Base-by-base conservation (phyloP, 225 moss, liverwort and hornwort species). In the Straminergon stramineum region DNA sequence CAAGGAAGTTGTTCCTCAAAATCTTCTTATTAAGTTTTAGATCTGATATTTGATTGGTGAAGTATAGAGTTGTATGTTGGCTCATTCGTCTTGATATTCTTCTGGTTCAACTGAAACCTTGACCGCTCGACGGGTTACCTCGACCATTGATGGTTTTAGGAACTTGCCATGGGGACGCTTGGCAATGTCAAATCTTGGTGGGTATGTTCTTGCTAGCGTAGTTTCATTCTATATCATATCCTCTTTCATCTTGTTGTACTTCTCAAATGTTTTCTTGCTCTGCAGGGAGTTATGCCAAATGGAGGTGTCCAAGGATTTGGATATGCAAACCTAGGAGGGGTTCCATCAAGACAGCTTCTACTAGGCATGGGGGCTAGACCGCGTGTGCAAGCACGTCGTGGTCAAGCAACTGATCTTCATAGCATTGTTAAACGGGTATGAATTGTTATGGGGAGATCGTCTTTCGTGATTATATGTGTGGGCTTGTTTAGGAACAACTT, bases 341-440 rank as follows among this genome's bases (percentile, higher is more conserved):
- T 93, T 28, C 96, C 94, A 76, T 88, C 93, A 82, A 81, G 93
- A 27, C 96, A 95, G 89, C 13, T 92, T 39, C 95, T 94, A 32
- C 96, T 94, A 51, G 95, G 94, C 43, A 94, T 95, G 84, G 94
- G 96, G 71, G 95, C 96, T 58, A 95, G 99, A 88, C 99, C 99
- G 22, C 97, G 99, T 87, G 99, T 99, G 68, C 97, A 97, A 48
- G 99, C 99, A 65, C 96, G 99, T 43, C 97, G 97, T 62, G 99
- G 99, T 87, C 97, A 97, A 92, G 99, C 99, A 52, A 99, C 97
- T 76, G 99, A 99, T 95, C 99, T 97, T 66, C 99, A 99, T 90
- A 99, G 99, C 94, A 99, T 99, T 94, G 99, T 97, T 69, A 97
- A 97, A 91, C 95, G 99, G 95, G 99, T 99, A 91, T 88, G 94